Conservation (phyloP, 371 early-diverging fungal genomes). For the Smittium mucronatum region DNA sequence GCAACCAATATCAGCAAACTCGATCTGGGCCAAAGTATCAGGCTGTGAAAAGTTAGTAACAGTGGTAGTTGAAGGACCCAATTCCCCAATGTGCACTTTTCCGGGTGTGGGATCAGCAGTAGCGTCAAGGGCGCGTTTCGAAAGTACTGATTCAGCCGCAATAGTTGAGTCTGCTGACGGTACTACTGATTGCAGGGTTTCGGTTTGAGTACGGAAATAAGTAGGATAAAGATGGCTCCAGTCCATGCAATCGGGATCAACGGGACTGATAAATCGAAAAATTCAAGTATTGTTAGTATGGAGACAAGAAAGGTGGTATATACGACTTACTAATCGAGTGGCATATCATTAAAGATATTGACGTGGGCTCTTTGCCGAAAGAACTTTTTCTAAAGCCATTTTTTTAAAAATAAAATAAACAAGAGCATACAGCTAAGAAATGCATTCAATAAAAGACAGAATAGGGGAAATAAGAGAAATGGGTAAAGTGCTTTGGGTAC, state of each 20-base stretch:
- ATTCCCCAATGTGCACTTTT: not conserved
- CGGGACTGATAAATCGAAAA: conserved; percentile 59
- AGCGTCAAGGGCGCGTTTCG: conserved; percentile 16
- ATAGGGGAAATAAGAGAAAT: no score
- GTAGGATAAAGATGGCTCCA: conserved; percentile 82
- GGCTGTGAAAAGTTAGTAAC: conserved; percentile 15
- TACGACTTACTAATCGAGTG: conserved; percentile 67
- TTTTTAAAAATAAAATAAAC: no score
- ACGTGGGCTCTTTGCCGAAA: conserved; percentile 97
- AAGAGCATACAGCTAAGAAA: no score
- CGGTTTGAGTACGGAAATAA: no score
- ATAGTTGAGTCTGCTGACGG: not conserved
- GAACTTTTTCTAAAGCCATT: conserved; percentile 57
- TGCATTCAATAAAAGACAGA: no score
- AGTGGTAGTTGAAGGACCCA: conserved; percentile 12
- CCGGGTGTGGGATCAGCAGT: not conserved
- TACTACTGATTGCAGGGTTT: not conserved
- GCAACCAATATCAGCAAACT: conserved; percentile 98
- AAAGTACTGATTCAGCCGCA: not conserved
- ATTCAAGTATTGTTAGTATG: conserved; percentile 1
- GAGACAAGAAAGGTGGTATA: not conserved
- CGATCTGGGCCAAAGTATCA: conserved; percentile 42
- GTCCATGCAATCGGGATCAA: conserved; percentile 69
- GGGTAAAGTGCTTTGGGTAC: no score
- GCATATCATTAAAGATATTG: conserved; percentile 94